These are phyloP conservation scores for Fulvia fulva DNA, from an alignment of 2,329 filamentous ascomycete genomes.

Conservation along the genomic window DNA sequence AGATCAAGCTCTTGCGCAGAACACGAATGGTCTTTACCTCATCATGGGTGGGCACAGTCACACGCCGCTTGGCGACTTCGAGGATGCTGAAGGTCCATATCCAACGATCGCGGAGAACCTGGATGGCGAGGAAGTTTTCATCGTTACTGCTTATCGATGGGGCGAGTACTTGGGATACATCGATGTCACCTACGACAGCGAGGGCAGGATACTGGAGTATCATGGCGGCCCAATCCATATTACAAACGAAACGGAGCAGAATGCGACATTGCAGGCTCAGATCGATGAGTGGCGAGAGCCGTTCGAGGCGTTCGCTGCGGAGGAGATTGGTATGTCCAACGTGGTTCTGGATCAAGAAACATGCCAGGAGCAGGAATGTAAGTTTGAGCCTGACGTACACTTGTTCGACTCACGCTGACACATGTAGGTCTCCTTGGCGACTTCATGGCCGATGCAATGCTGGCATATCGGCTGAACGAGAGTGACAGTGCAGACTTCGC, in stretches of 20 bases:
- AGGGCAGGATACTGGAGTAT: slow-evolving; percentile 60
- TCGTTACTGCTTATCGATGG: slow-evolving; percentile 66
- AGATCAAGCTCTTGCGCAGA: slow-evolving; percentile 57
- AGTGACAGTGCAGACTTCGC: slow-evolving; percentile 51
- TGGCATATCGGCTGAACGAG: slow-evolving; percentile 54
- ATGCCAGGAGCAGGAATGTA: slow-evolving; percentile 57
- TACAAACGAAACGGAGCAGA: slow-evolving; percentile 57
- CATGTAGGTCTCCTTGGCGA: slow-evolving; percentile 33
- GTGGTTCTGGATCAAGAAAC: slow-evolving; percentile 57
- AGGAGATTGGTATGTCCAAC: slow-evolving; percentile 54
- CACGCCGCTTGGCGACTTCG: slow-evolving; percentile 58
- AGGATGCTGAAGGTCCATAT: slow-evolving; percentile 57
- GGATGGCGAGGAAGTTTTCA: slow-evolving; percentile 63
- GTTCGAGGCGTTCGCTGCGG: slow-evolving; percentile 57
- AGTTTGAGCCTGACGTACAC: too few species aligned
- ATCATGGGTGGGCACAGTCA: slow-evolving; percentile 61
- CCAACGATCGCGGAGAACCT: slow-evolving; percentile 60
- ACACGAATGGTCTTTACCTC: slow-evolving; percentile 61
- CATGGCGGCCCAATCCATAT: slow-evolving; percentile 62
- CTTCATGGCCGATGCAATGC: slow-evolving; percentile 53
- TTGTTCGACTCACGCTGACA: too few species aligned
- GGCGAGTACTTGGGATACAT: slow-evolving; percentile 66
- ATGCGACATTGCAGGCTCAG: slow-evolving; percentile 54
- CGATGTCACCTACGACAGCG: slow-evolving; percentile 58
- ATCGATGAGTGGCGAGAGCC: slow-evolving; percentile 57